Conservation (phyloP, 1,139 yeast species). For the Petasospora fabianii region DNA sequence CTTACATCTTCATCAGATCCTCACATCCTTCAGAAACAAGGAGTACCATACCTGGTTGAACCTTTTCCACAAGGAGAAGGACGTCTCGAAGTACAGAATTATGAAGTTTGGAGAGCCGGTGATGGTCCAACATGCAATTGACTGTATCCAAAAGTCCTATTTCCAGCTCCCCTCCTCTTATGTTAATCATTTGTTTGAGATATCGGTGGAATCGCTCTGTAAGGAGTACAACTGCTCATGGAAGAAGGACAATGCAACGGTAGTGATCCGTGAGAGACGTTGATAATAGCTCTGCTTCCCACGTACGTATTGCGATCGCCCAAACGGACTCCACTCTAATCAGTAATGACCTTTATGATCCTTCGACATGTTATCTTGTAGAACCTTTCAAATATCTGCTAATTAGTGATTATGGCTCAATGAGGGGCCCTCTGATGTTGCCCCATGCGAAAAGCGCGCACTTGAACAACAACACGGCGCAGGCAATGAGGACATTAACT, state of each 20-base stretch:
- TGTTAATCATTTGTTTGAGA: conserved; percentile 15
- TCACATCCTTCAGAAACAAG: conserved; percentile 36
- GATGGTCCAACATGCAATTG: conserved; percentile 34
- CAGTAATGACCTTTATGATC: too few relatives aligned
- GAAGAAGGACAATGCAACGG: conserved; percentile 12
- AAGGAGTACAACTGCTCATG: conserved; percentile 14
- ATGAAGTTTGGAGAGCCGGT: conserved; percentile 41
- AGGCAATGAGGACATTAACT: too few relatives aligned
- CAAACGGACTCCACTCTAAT: too few relatives aligned
- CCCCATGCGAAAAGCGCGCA: too few relatives aligned
- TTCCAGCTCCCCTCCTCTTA: conserved; percentile 28
- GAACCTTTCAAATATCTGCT: too few relatives aligned
- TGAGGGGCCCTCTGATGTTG: too few relatives aligned
- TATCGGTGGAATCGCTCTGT: conserved; percentile 6
- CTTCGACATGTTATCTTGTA: too few relatives aligned
- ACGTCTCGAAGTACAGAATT: conserved; percentile 31
- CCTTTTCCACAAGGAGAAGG: conserved; percentile 31
- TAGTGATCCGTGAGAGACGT: conserved; percentile 14
- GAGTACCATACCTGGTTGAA: conserved; percentile 44
- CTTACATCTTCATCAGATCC: conserved; percentile 27
- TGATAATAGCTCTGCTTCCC: neutral
- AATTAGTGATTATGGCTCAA: neutral
- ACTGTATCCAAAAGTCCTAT: conserved; percentile 36
- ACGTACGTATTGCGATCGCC: too few relatives aligned
- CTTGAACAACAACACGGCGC: too few relatives aligned